Percentiles rank a stretch among this genome's conserved stretches.
Evolutionary conservation across 441 rosid species (phyloP).

Genomic region (Erodium moschatum): DNA sequence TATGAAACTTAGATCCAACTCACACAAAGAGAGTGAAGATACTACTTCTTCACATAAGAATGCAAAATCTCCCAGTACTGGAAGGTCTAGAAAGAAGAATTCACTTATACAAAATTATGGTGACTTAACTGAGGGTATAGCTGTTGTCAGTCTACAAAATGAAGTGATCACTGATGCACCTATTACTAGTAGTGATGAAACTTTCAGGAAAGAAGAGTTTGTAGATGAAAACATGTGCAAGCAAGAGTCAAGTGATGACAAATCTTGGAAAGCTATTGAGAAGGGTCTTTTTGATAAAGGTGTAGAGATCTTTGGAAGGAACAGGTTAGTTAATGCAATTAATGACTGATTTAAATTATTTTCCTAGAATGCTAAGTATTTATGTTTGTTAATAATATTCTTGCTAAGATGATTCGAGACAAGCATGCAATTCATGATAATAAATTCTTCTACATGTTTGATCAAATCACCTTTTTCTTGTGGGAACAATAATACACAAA

Average conservation of each 20-base stretch:
- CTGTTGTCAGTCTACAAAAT: constrained; percentile 29
- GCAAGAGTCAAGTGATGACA: constrained; percentile 39
- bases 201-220: constrained; percentile 54
- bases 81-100: constrained; percentile 57
- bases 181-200: constrained; percentile 36
- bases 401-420: too few species aligned
- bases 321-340: constrained; percentile 46
- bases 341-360: not conserved
- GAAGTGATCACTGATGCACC: constrained; percentile 41
- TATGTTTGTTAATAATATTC: too few species aligned
- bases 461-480: too few species aligned
- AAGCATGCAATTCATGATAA: too few species aligned
- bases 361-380: too few species aligned
- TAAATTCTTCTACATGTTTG: too few species aligned
- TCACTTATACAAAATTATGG: constrained; percentile 27
- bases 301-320: constrained; percentile 84
- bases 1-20: constrained; percentile 41
- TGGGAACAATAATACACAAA: too few species aligned
- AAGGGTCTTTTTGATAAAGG: constrained; percentile 88
- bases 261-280: constrained; percentile 78
- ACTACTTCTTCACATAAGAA: constrained; percentile 64
- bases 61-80: constrained; percentile 39
- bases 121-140: constrained; percentile 32
- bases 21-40: constrained; percentile 66
- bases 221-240: constrained; percentile 49